These are phyloP conservation scores for Solanum acaule DNA, from an alignment of 257 asterid species.

Conservation along the genomic window DNA sequence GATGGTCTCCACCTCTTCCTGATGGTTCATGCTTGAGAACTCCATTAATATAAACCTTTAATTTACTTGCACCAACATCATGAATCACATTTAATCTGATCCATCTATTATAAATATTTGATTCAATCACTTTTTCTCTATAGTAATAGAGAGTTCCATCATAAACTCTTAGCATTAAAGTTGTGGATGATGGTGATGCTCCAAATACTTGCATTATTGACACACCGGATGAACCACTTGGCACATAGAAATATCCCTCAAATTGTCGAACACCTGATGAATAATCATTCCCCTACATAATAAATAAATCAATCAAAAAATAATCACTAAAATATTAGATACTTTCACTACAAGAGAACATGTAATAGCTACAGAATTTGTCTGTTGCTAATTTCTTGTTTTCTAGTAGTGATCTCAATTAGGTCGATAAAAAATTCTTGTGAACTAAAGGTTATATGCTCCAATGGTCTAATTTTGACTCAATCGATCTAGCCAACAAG, in stretches of 20 bases:
- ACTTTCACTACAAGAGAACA: not conserved
- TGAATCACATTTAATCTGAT: slow-evolving; percentile 26
- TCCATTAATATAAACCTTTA: slow-evolving; percentile 15
- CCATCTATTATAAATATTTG: slow-evolving; percentile 18
- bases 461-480: not conserved
- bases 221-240: slow-evolving; percentile 22
- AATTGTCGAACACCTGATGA: slow-evolving; percentile 29
- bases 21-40: not conserved
- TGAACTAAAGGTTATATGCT: not conserved
- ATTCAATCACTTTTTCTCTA: not conserved
- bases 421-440: too few species aligned
- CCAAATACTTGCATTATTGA: slow-evolving; percentile 33
- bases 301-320: too few species aligned
- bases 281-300: slow-evolving; percentile 22
- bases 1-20: slow-evolving; percentile 18
- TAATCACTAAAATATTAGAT: too few species aligned
- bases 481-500: not conserved
- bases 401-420: too few species aligned
- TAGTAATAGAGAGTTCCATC: slow-evolving; percentile 18
- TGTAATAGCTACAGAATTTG: not conserved
- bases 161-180: slow-evolving; percentile 21
- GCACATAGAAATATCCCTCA: slow-evolving; percentile 20
- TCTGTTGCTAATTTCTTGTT: not conserved
- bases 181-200: slow-evolving; percentile 15
- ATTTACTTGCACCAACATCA: slow-evolving; percentile 9